These are phyloP conservation scores for Isoetes taiwanensis DNA, from an alignment of 75 land plant species.

Conservation along the genomic window DNA sequence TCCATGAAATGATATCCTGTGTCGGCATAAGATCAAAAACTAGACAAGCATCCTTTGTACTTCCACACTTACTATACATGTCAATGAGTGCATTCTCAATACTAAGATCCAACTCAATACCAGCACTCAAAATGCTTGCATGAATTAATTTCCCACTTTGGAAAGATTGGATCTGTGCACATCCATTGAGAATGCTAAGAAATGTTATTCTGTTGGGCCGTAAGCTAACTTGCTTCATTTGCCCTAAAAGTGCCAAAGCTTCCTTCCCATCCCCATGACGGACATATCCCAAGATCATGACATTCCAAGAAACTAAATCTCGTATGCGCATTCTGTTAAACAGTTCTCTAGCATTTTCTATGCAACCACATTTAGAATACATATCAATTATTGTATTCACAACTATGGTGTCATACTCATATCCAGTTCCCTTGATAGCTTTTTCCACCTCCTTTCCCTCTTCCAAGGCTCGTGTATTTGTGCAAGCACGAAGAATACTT, in stretches of 20 bases:
- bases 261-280: not conserved
- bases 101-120: slow-evolving; percentile 19
- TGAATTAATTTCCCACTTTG: slow-evolving; percentile 23
- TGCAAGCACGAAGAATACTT: not conserved
- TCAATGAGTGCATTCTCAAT: slow-evolving; percentile 31
- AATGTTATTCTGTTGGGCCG: slow-evolving; percentile 3
- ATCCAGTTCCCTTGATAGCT: no score
- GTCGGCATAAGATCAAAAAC: slow-evolving; percentile 31
- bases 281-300: slow-evolving; percentile 3
- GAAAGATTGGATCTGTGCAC: slow-evolving; percentile 8
- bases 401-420: slow-evolving; percentile 6
- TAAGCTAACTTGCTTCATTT: not conserved
- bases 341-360: not conserved
- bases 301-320: slow-evolving; percentile 11
- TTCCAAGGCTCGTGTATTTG: no score
- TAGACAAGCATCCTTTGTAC: slow-evolving; percentile 26
- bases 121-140: slow-evolving; percentile 34
- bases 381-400: slow-evolving; percentile 11
- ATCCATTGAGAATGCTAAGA: slow-evolving; percentile 11
- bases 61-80: slow-evolving; percentile 43
- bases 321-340: not conserved
- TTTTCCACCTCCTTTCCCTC: no score
- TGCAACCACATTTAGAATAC: slow-evolving; percentile 11
- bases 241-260: not conserved
- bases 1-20: slow-evolving; percentile 49